Evolutionary conservation across 495 filamentous ascomycete species (phyloP).

Genomic region (Paragyromitra xinjiangensis): DNA sequence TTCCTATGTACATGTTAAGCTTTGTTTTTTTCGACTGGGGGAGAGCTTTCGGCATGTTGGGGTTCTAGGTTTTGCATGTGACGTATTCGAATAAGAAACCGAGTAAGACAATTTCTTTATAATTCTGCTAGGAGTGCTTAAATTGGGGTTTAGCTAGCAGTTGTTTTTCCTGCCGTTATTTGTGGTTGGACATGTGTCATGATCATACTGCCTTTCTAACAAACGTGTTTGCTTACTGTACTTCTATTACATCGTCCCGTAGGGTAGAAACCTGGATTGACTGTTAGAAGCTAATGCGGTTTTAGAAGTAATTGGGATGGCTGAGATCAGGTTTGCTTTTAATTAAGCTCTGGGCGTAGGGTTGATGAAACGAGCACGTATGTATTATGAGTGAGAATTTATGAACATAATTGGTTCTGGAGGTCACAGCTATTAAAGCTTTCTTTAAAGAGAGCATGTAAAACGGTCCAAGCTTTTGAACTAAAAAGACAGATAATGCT

Average conservation of each 20-base stretch:
- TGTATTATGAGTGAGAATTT: not conserved
- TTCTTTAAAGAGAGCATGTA: not conserved
- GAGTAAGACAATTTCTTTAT: not conserved
- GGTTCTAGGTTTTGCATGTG: not conserved
- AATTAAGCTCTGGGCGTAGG: not conserved
- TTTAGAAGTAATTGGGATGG: not conserved
- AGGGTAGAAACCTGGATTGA: not conserved
- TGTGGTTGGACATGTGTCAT: not conserved
- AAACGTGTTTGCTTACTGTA: not conserved
- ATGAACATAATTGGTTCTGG: not conserved
- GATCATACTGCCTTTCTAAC: not conserved
- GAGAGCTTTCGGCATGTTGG: not conserved
- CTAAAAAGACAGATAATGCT: not conserved
- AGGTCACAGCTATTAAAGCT: not conserved
- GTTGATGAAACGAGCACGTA: not conserved
- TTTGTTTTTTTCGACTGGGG: not conserved
- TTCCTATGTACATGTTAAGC: not conserved
- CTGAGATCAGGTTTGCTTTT: not conserved
- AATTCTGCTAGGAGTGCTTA: not conserved
- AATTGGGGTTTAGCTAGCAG: not conserved
- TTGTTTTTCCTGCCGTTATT: not conserved
- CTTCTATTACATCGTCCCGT: not conserved
- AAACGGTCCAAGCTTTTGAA: not conserved
- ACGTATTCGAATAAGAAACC: not conserved
- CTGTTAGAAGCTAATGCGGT: not conserved